Conservation (phyloP, 2,329 filamentous ascomycete species). For the Geosmithia flava region DNA sequence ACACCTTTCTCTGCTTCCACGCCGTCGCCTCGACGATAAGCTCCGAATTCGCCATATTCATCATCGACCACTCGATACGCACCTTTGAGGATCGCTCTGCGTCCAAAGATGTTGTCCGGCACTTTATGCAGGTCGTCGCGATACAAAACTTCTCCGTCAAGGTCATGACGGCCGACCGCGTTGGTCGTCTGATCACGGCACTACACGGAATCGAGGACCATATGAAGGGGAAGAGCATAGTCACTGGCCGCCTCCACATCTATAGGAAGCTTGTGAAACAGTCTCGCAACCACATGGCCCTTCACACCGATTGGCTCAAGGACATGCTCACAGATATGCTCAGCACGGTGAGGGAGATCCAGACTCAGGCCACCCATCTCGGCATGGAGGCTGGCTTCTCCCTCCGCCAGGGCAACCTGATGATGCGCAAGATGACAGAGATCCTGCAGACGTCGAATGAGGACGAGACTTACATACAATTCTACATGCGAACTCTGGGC, state of each 20-base stretch:
- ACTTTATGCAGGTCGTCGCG: slow-evolving; percentile 69
- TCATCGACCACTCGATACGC: slow-evolving; percentile 70
- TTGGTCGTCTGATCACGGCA: slow-evolving; percentile 56
- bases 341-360: slow-evolving; percentile 65
- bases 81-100: slow-evolving; percentile 55
- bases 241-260: slow-evolving; percentile 63
- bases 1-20: slow-evolving; percentile 63
- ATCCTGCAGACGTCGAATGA: slow-evolving; percentile 38
- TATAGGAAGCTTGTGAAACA: slow-evolving; percentile 69
- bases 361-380: slow-evolving; percentile 59
- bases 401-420: slow-evolving; percentile 55
- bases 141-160: slow-evolving; percentile 67
- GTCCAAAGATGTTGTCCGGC: slow-evolving; percentile 67
- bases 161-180: slow-evolving; percentile 60
- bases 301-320: slow-evolving; percentile 66
- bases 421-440: slow-evolving; percentile 55
- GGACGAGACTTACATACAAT: slow-evolving; percentile 55
- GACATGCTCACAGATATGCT: slow-evolving; percentile 75
- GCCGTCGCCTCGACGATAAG: slow-evolving; percentile 59
- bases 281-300: slow-evolving; percentile 55
- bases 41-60: slow-evolving; percentile 66
- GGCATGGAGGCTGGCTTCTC: slow-evolving; percentile 58
- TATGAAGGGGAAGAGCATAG: slow-evolving; percentile 67
- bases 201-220: slow-evolving; percentile 63
- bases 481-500: slow-evolving; percentile 54